phyloP scores from a whole-genome alignment of 176 grass and related monocot species.

The Musa itinerans region DNA sequence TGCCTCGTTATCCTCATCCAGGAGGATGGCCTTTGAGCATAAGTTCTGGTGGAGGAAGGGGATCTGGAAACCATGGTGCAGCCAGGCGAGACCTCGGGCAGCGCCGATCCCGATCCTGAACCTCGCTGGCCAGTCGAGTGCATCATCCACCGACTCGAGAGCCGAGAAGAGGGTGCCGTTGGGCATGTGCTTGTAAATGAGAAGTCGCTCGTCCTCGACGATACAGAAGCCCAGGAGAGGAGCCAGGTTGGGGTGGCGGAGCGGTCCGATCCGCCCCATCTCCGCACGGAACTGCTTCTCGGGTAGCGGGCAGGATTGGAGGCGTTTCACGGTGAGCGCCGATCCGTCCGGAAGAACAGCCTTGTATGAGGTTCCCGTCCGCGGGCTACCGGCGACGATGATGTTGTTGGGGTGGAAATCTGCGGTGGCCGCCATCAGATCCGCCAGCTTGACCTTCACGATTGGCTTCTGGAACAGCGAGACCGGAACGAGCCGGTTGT shows the following conservation, averaged over 20 bases:
- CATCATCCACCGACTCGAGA: slow-evolving; percentile 40
- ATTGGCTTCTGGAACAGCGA: slow-evolving; percentile 19
- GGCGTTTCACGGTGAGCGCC: slow-evolving; percentile 14
- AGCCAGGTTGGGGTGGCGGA: slow-evolving; percentile 86
- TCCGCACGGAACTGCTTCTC: slow-evolving; percentile 48
- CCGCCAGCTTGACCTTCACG: slow-evolving; percentile 18
- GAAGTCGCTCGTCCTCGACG: slow-evolving; percentile 83
- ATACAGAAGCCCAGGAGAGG: slow-evolving; percentile 91
- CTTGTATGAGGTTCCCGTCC: slow-evolving; percentile 12
- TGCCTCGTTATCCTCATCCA: slow-evolving; percentile 82
- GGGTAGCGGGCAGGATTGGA: not conserved
- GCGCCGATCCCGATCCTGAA: slow-evolving; percentile 70
- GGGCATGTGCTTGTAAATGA: slow-evolving; percentile 95
- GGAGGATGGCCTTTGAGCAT: slow-evolving; percentile 71
- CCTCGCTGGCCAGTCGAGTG: slow-evolving; percentile 58
- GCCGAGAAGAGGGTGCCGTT: slow-evolving; percentile 50
- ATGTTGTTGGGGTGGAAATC: slow-evolving; percentile 13
- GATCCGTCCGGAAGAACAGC: slow-evolving; percentile 14
- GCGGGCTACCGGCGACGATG: slow-evolving; percentile 9
- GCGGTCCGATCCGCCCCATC: slow-evolving; percentile 72
- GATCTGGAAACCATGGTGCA: slow-evolving; percentile 87
- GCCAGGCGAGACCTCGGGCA: slow-evolving; percentile 74
- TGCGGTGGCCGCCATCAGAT: slow-evolving; percentile 14
- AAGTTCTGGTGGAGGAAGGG: slow-evolving; percentile 75
- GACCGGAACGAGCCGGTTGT: slow-evolving; percentile 17